Evolutionary conservation across 495 filamentous ascomycete species (phyloP), one percentile per base, ranked within the genome.

Genomic region (Chaetomidium leptoderma): DNA sequence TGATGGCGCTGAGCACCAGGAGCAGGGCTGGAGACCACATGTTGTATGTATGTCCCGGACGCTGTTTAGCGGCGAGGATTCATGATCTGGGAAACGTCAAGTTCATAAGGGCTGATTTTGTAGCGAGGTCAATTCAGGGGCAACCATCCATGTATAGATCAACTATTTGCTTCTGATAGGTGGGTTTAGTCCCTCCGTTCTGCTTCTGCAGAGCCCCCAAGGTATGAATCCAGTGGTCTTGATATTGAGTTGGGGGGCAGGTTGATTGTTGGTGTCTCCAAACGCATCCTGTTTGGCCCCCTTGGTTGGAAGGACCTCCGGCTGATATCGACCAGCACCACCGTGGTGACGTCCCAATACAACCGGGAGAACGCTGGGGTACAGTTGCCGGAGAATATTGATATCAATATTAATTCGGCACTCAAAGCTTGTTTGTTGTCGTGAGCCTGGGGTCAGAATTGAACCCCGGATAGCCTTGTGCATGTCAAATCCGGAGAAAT

Each of bases 21-120:
- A 59, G 33, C 14, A 62, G 26, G 33, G 49, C n/a, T 1, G 48
- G 37, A 26, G 57, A 29, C 29, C 49, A 50, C 63, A 66, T 63
- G 19, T 30, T 29, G 35, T 7, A 14, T 26, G 4, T 26, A 2
- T 27, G n/a, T n/a, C n/a, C n/a, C n/a, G n/a, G n/a, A n/a, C n/a
- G n/a, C n/a, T 45, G 13, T 14, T 36, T 35, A 29, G 29, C 19
- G 32, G 5, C 23, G 30, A 9, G 6, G 2, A 3, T 6, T 35
- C 2, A 36, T n/a, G 9, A 6, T 36, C 13, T 16, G 2, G 27
- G 11, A 27, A 11, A 24, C 19, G 45, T 13, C 45, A 16, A 48
- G 23, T 32, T 24, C 23, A 1, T 21, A 26, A 19, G 19, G 10
- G 24, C 36, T 53, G n/a, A n/a, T 43, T 23, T 53, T 30, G 36